Base-by-base conservation (phyloP, 2,329 filamentous ascomycete genomes). In the Mycosphaerella sp. region DNA sequence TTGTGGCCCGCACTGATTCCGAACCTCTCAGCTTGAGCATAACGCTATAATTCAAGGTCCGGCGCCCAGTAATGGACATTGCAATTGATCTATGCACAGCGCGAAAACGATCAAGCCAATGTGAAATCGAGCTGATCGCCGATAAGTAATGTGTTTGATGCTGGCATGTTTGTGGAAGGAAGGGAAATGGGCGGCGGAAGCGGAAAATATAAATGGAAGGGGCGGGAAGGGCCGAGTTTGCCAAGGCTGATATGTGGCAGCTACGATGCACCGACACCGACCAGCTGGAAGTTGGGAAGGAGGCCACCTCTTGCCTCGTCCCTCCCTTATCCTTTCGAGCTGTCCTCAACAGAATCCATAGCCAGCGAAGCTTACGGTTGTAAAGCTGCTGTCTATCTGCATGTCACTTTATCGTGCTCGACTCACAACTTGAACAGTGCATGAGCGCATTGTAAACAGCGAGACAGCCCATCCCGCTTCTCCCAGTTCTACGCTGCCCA, bases 1-100 rank as follows among this genome's bases (percentile, higher is more conserved):
- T 36, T 80, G 80, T 85, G 75, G 82, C 81, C 82, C 75, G 80
- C 77, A 79, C 82, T 85, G 82, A 85, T 85, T 85, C 82, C 82
- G 76, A 78, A 74, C 71, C 76, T 77, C 72, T 84, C 80, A 76
- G 70, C 75, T 65, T 73, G 73, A 77, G 82, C 80, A 78, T 82
- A 71, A 74, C 78, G 77, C 45, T 49, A 79, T 81, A 80, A 79
- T 83, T 82, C 80, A 76, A 83, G 61, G 72, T 72, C 78, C 77
- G 82, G 82, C 79, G 82, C 82, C 82, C 82, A 85, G 82, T 80
- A 75, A 84, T 79, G 80, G 80, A 80, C 78, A 62, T 63, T 68
- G 63, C 45, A 49, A 62, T 73, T 73, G 59, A 62, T 85, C 80
- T 85, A 71, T 81, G 81, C 80, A 67, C 80, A 82, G 82, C 78